Evolutionary conservation across 805 yeast species (phyloP), one percentile per base, ranked within the genome.

Genomic region (Grigorovia jiainica): DNA sequence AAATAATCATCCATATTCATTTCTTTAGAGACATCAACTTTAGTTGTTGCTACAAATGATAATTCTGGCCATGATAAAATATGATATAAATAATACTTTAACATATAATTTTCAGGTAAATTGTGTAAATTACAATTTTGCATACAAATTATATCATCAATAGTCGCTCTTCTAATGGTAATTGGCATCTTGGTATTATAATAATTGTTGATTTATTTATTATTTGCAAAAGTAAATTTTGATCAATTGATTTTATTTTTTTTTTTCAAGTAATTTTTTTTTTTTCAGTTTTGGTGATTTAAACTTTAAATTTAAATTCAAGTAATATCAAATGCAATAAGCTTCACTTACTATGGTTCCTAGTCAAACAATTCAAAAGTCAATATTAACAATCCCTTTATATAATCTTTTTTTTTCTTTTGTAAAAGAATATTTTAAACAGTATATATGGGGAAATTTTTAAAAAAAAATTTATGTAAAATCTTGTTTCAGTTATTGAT

Each of bases 61-160:
- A 95, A 94, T 60, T 90, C 95, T 2, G 98, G 98, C 98, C 98
- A 92, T 30, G 97, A 81, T 40, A 90, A 67, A 7, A 87, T 74
- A 64, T 92, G 98, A 64, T 92, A 92, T 72, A 92, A 75, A 65
- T 92, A 92, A 65, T 87, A 92, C 62, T 89, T 87, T 63, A 89
- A 67, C 49, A 84, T 81, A 60, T 92, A 92, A 66, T 92, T 92
- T 61, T 92, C 98, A 5, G 98, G 98, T 47, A 92, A 69, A 57
- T 90, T 90, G 49, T 82, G 82, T 61, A 89, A 67, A 60, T 89
- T 89, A 47, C 95, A 92, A 70, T 87, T 87, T 62, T 90, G 98
- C 89, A 90, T 92, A 16, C 92, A 92, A 64, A 86, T 94, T 42
- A 87, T 72, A 63, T 90, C 98, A 35, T 74, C 72, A 29, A 86